Base-by-base conservation (phyloP, 2,329 filamentous ascomycete species). In the Venturiaceae sp. region DNA sequence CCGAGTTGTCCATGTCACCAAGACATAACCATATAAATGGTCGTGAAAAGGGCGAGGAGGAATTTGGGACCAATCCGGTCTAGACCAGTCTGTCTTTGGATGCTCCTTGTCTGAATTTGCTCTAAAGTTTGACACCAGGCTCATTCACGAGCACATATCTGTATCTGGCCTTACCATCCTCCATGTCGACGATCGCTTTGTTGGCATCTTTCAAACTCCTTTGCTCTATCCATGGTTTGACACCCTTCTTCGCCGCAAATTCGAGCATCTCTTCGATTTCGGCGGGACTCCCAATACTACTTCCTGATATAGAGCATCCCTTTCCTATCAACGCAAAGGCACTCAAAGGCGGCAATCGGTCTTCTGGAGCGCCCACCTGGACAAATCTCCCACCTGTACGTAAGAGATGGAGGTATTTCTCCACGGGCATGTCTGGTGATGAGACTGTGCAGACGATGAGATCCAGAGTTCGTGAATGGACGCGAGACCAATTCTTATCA, bases 161-260 rank as follows among this genome's bases (percentile, higher is more conserved):
- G 63, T 77, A 79, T 59, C 75, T 69, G 54, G 72, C 77, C 68
- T 82, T 80, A 1, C 82, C 83, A 0, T 70, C 69, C 14, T 80
- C 77, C 73, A 85, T 77, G 61, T 85, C 82, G n/a, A 83, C 64
- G 30, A 85, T 70, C 2, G 75, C 76, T 66, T 79, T 66, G 67
- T 86, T 86, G 2, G 80, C 80, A 21, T 83, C 77, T 66, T 77
- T 79, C 75, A 87, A 75, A 0, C 78, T 75, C 34, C 79, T 72
- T 66, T 76, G 77, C 75, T 90, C 82, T 39, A 90, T 79, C 79
- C 80, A 83, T 1, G 83, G 77, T 70, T 80, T 77, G 41, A 86
- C 72, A 7, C 77, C 75, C 70, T 84, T 80, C 58, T 83, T 77
- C 0, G 75, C 82, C 5, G 80, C 83, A 60, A 86, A 76, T 58